Conservation (phyloP, 2,329 filamentous ascomycete species). For the Botrytis squamosa region DNA sequence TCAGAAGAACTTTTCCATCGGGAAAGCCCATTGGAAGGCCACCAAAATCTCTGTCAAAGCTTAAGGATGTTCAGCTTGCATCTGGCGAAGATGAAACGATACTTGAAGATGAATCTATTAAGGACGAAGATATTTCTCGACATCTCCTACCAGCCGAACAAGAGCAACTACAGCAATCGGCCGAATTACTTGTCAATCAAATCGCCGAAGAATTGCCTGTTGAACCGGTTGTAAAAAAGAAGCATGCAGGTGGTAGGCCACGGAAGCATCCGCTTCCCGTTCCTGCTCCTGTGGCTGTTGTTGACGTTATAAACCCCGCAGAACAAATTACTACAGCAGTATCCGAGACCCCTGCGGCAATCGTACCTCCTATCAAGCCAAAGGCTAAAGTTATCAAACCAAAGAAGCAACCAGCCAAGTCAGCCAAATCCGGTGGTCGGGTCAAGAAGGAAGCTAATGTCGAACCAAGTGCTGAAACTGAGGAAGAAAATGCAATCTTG, state of each 20-base stretch:
- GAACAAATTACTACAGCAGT: constrained; percentile 8
- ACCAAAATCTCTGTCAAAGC: constrained; percentile 34
- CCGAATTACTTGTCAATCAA: constrained; percentile 31
- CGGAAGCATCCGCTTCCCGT: constrained; percentile 23
- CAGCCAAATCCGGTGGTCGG: constrained; percentile 23
- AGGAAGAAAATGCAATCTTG: constrained; percentile 29
- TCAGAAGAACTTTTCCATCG: constrained; percentile 34
- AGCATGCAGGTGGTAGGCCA: constrained; percentile 29
- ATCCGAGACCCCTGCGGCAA: constrained; percentile 1
- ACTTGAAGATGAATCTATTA: constrained; percentile 19
- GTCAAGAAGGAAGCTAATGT: constrained; percentile 25
- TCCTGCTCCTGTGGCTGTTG: constrained; percentile 12
- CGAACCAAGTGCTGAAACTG: constrained; percentile 17
- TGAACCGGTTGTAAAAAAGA: constrained; percentile 25
- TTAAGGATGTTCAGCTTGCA: constrained; percentile 32
- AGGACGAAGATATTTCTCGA: constrained; percentile 23
- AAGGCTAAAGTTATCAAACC: constrained; percentile 23
- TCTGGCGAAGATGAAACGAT: constrained; percentile 22
- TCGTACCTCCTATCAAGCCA: constrained; percentile 19
- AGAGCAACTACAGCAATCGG: constrained; percentile 32
- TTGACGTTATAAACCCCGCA: constrained; percentile 11
- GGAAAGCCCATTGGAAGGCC: constrained; percentile 39
- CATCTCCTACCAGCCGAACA: constrained; percentile 30
- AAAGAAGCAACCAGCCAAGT: constrained; percentile 24
- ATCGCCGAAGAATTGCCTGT: constrained; percentile 19